phyloP scores from a whole-genome alignment of 345 rosid genomes.

The Salix purpurea region DNA sequence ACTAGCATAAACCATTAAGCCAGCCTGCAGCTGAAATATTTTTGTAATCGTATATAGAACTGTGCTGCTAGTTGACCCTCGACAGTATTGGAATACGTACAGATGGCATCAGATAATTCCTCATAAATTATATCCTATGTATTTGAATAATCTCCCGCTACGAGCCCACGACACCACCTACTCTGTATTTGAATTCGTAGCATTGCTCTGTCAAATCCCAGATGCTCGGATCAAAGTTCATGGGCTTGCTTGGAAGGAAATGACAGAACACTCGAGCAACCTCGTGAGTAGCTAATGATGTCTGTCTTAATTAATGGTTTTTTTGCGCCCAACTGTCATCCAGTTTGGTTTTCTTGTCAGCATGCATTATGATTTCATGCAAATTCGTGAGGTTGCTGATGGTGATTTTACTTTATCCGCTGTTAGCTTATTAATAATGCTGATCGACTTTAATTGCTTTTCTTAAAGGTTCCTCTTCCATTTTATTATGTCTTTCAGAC shows the following conservation, averaged over 20 bases:
- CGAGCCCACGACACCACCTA: too few relatives aligned
- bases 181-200: too few relatives aligned
- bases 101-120: background rate
- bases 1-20: background rate
- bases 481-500: constrained; percentile 16
- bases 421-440: background rate
- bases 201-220: too few relatives aligned
- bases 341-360: too few relatives aligned
- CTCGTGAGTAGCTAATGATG: too few relatives aligned
- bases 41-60: background rate
- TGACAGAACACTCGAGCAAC: too few relatives aligned
- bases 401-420: too few relatives aligned
- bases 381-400: background rate
- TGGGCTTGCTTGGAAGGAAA: too few relatives aligned
- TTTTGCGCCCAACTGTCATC: too few relatives aligned
- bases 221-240: too few relatives aligned
- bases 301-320: background rate
- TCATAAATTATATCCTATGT: background rate
- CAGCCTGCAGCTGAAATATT: background rate
- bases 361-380: too few relatives aligned
- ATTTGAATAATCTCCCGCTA: too few relatives aligned
- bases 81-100: constrained; percentile 5
- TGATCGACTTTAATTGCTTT: constrained; percentile 7
- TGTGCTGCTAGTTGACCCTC: constrained; percentile 21
- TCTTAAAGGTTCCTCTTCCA: background rate